Percentiles rank a stretch among this genome's conserved stretches.
These are phyloP conservation scores for Brassica nigra DNA, from an alignment of 345 rosid species.

Conservation along the genomic window DNA sequence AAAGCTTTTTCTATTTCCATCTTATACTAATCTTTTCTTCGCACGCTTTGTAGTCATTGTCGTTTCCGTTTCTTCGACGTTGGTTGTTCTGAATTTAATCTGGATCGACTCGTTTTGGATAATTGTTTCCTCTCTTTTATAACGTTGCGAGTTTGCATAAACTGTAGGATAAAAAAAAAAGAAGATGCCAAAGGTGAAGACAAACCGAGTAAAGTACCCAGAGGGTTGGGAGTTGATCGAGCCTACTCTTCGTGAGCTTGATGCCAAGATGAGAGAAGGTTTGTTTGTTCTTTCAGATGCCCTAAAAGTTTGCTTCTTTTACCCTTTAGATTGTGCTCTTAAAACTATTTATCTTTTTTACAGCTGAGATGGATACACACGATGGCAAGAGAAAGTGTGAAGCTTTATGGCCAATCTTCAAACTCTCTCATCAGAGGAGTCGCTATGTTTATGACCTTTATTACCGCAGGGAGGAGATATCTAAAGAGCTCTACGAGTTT, in stretches of 20 bases:
- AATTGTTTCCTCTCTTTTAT: no score
- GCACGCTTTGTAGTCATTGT: not conserved
- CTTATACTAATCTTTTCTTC: not conserved
- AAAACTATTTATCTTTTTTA: constrained; percentile 1
- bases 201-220: constrained; percentile 63
- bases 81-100: no score
- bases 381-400: constrained; percentile 87
- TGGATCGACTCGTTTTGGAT: no score
- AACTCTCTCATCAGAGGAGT: constrained; percentile 79
- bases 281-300: not conserved
- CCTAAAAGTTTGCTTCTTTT: not conserved
- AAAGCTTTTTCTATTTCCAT: not conserved
- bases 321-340: not conserved
- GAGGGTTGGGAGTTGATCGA: constrained; percentile 86
- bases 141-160: not conserved
- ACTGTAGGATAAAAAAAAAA: constrained; percentile 29
- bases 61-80: not conserved
- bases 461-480: constrained; percentile 65
- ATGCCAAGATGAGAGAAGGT: constrained; percentile 88
- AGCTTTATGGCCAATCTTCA: constrained; percentile 75
- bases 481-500: constrained; percentile 74
- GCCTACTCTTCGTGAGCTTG: constrained; percentile 68
- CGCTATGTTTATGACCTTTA: constrained; percentile 69
- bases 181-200: constrained; percentile 75
- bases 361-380: constrained; percentile 80